Conservation (phyloP, 1,284 basidiomycete genomes). For the Agaricales sp. region DNA sequence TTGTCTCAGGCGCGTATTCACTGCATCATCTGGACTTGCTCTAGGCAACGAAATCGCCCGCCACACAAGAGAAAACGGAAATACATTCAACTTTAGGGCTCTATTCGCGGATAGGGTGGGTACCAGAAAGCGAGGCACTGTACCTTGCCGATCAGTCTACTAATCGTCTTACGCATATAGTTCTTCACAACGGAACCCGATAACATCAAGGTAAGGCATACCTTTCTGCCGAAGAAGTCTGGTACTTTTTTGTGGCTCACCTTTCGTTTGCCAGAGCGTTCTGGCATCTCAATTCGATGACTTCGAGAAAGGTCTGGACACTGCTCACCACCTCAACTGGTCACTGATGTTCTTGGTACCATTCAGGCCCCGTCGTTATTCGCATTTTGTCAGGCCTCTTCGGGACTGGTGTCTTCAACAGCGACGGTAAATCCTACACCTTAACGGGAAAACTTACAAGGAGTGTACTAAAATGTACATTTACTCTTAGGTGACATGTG, state of each 20-base stretch:
- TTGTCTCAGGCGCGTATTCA: no score
- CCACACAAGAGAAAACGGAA: neutral
- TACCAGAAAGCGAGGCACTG: neutral
- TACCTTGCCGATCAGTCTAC: neutral
- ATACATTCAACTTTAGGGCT: neutral
- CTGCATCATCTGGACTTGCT: no score
- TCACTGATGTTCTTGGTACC: neutral
- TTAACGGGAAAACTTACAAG: no score
- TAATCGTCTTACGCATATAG: neutral
- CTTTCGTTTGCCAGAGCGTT: neutral
- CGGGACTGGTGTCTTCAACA: neutral
- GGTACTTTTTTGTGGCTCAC: neutral
- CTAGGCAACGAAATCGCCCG: neutral
- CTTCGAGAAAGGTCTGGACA: neutral
- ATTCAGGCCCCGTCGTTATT: neutral
- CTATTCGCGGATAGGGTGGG: neutral
- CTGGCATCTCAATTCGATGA: neutral
- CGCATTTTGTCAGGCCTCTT: neutral
- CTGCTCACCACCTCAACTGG: neutral
- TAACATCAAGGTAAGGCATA: neutral
- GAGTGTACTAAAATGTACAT: neutral
- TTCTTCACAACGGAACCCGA: neutral
- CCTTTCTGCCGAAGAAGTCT: neutral
- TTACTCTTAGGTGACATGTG: slow-evolving; percentile 11
- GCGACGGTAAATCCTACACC: neutral